Evolutionary conservation across 2,329 filamentous ascomycete species (phyloP).

Genomic region (Epichloe scottii): DNA sequence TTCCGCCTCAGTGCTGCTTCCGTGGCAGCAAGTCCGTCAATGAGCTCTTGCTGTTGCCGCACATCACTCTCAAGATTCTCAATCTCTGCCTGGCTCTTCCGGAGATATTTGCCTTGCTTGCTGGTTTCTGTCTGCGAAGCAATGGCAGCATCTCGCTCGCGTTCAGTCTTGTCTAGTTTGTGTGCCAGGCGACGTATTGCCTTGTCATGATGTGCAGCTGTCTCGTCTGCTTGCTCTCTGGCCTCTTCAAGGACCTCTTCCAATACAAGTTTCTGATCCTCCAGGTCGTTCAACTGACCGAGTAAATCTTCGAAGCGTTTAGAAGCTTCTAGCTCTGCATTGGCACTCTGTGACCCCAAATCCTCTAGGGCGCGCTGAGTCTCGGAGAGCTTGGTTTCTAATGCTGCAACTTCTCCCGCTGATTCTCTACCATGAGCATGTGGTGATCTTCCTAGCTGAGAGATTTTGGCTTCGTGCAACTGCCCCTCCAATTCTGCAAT

Average conservation of each 20-base stretch:
- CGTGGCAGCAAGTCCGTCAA: constrained; percentile 42
- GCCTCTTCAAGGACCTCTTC: constrained; percentile 47
- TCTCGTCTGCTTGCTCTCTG: constrained; percentile 37
- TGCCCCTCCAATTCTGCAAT: constrained; percentile 55
- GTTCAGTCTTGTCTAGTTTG: constrained; percentile 38
- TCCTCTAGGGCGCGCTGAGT: constrained; percentile 49
- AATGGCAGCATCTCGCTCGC: constrained; percentile 28
- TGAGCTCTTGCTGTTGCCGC: constrained; percentile 52
- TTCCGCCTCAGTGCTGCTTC: constrained; percentile 52
- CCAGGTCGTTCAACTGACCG: constrained; percentile 40
- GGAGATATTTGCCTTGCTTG: constrained; percentile 47
- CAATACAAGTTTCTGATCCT: constrained; percentile 45
- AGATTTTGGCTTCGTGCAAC: constrained; percentile 50
- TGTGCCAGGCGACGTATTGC: constrained; percentile 31
- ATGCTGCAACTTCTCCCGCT: constrained; percentile 43
- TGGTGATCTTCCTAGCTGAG: constrained; percentile 32
- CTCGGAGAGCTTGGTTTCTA: constrained; percentile 48
- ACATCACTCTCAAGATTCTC: constrained; percentile 64
- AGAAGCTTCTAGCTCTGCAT: constrained; percentile 35
- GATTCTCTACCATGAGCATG: constrained; percentile 37
- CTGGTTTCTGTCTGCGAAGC: constrained; percentile 26
- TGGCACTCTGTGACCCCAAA: constrained; percentile 33
- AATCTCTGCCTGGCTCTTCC: constrained; percentile 49
- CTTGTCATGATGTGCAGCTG: constrained; percentile 29
- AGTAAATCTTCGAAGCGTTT: constrained; percentile 35